Percentiles rank a stretch among this genome's conserved stretches.
phyloP scores from a whole-genome alignment of 257 asterid genomes.

The Solanum habrochaites region DNA sequence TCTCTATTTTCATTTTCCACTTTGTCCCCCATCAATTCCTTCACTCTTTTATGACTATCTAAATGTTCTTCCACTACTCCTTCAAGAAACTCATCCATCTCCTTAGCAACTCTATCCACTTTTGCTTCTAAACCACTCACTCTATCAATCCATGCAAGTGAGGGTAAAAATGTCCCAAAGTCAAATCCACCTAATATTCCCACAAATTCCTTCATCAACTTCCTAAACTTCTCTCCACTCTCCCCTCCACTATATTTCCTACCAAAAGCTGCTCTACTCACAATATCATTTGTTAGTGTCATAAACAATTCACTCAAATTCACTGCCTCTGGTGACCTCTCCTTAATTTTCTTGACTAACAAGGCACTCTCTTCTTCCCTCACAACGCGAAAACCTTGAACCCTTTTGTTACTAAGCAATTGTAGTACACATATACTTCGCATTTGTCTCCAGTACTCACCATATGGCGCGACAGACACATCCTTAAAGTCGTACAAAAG shows the following conservation, averaged over 20 bases:
- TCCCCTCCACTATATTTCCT: slow-evolving; percentile 18
- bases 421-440: slow-evolving; percentile 34
- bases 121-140: slow-evolving; percentile 17
- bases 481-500: slow-evolving; percentile 13
- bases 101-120: slow-evolving; percentile 14
- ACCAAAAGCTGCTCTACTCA: slow-evolving; percentile 36
- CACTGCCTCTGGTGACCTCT: background rate
- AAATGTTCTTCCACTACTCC: slow-evolving; percentile 18
- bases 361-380: slow-evolving; percentile 28
- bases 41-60: background rate
- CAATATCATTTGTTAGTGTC: slow-evolving; percentile 18
- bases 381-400: slow-evolving; percentile 16
- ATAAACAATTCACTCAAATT: slow-evolving; percentile 19
- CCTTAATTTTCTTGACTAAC: background rate
- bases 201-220: slow-evolving; percentile 6
- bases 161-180: slow-evolving; percentile 28
- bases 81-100: slow-evolving; percentile 26
- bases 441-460: slow-evolving; percentile 37
- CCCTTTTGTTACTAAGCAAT: slow-evolving; percentile 29
- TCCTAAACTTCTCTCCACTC: slow-evolving; percentile 17
- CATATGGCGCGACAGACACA: slow-evolving; percentile 21
- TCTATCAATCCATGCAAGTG: slow-evolving; percentile 23
- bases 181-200: slow-evolving; percentile 10
- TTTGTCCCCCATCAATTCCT: background rate
- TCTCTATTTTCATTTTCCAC: background rate